Base-by-base conservation (phyloP, 108 stramenopile genomes). In the Aurantiochytrium sp. region DNA sequence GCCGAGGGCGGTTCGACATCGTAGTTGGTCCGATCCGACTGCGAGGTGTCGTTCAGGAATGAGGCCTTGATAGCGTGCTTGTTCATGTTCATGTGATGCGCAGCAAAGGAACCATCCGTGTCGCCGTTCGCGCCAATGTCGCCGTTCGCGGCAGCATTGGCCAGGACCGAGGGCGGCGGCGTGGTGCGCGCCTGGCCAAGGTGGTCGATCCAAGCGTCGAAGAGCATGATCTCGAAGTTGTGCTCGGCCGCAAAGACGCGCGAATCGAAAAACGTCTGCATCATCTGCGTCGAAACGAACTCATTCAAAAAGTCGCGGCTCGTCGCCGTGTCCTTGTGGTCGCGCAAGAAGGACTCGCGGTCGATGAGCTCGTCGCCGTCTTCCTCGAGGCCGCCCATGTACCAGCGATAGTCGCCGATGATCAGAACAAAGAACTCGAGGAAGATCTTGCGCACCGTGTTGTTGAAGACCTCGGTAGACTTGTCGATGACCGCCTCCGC, bases 161-260 rank as follows among this genome's bases (percentile, higher is more conserved):
- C 73, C 73, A 81, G 6, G 6, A 81, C 73, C 6, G 42, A 41
- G 30, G 73, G 42, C 12, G 73, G 73, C n/a, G 73, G 39, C 1
- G 39, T 48, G n/a, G 73, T 48, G 6, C 73, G 73, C 6, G 39
- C 42, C 45, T 41, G 15, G 0, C 19, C 39, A 21, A 81, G 19
- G 2, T 17, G 42, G 32, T 81, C 73, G 30, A 81, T 81, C 73
- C 73, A 81, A 21, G 73, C 73, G 30, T 81, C 73, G 1, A 81
- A 81, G 73, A 81, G 73, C 73, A 81, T 81, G 30, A 81, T 81
- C 24, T 81, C 73, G 24, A 81, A 81, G 45, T 81, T 81, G 42
- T 48, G 39, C 24, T 81, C 73, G n/a, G 73, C 73, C n/a, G 73
- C 73, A 48, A 81, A 81, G 30, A 81, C 45, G 27, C 73, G 39